Conservation (phyloP, 2,329 filamentous ascomycete species). For the Dothideomycetes sp. region DNA sequence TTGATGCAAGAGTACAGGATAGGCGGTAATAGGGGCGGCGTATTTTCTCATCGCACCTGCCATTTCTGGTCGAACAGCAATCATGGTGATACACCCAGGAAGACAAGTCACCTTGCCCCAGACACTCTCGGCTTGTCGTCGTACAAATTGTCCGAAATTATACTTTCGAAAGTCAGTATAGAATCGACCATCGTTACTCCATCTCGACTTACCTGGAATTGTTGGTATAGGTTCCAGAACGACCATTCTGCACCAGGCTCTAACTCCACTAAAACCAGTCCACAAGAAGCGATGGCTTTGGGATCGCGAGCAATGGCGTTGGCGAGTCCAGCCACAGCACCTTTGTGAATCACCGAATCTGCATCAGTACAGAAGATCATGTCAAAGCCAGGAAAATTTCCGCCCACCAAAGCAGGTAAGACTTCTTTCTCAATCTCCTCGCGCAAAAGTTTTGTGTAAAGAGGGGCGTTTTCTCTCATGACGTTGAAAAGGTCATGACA, state of each 20-base stretch:
- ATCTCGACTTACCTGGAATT: slow-evolving; percentile 18
- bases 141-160: slow-evolving; percentile 20
- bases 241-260: slow-evolving; percentile 21
- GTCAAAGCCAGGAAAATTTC: slow-evolving; percentile 17
- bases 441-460: slow-evolving; percentile 15
- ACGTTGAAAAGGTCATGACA: slow-evolving; percentile 21
- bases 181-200: too few species aligned
- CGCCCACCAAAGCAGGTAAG: slow-evolving; percentile 16
- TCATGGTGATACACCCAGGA: slow-evolving; percentile 22
- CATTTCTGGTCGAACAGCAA: slow-evolving; percentile 19
- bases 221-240: slow-evolving; percentile 21
- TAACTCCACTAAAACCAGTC: slow-evolving; percentile 19
- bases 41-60: slow-evolving; percentile 20
- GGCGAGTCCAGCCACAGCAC: slow-evolving; percentile 18
- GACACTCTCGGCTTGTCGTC: slow-evolving; percentile 18
- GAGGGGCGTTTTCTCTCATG: slow-evolving; percentile 17
- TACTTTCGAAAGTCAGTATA: slow-evolving; percentile 13
- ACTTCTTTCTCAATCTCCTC: slow-evolving; percentile 18
- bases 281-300: slow-evolving; percentile 20
- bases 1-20: slow-evolving; percentile 19
- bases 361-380: slow-evolving; percentile 21
- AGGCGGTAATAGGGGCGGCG: slow-evolving; percentile 19
- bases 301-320: slow-evolving; percentile 17
- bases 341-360: slow-evolving; percentile 19
- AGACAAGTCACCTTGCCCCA: slow-evolving; percentile 20